Percentiles rank a stretch among this genome's conserved stretches.
These are phyloP conservation scores for Plicaturopsis crispa DNA, from an alignment of 768 basidiomycete species.

Conservation along the genomic window DNA sequence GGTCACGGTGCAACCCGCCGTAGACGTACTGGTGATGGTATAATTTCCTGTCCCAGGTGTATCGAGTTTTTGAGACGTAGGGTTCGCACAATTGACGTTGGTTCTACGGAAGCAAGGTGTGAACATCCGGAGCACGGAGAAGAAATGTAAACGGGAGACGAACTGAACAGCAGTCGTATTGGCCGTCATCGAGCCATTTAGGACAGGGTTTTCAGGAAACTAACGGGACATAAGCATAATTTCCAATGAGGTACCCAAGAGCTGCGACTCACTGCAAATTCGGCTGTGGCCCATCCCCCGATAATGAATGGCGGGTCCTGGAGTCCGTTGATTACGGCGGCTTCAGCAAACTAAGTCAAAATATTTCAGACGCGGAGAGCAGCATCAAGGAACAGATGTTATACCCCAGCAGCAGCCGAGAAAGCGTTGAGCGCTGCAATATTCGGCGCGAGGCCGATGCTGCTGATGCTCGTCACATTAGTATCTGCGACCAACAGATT, in stretches of 20 bases:
- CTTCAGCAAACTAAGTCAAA: constrained; percentile 28
- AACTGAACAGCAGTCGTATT: constrained; percentile 38
- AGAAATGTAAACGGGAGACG: not conserved
- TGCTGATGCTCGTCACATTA: constrained; percentile 31
- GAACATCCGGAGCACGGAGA: constrained; percentile 23
- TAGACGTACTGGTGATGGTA: constrained; percentile 34
- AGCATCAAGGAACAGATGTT: constrained; percentile 10
- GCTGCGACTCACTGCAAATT: constrained; percentile 39
- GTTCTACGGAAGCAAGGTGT: too few relatives aligned
- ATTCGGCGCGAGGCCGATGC: constrained; percentile 37
- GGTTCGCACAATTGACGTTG: constrained; percentile 36
- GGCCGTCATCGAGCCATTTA: constrained; percentile 47
- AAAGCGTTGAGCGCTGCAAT: constrained; percentile 42
- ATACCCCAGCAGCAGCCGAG: constrained; percentile 50
- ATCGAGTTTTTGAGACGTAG: constrained; percentile 21
- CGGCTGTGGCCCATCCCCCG: constrained; percentile 43
- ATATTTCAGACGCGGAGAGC: not conserved
- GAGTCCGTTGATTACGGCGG: constrained; percentile 35
- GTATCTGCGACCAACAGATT: constrained; percentile 19
- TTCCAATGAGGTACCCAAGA: too few relatives aligned
- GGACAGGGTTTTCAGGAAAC: constrained; percentile 32
- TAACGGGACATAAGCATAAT: too few relatives aligned
- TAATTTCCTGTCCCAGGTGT: constrained; percentile 17
- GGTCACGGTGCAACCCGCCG: constrained; percentile 35
- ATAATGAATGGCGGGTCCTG: constrained; percentile 52